phyloP scores from a whole-genome alignment of 805 yeast species.

The Metschnikowia kunwiensis region DNA sequence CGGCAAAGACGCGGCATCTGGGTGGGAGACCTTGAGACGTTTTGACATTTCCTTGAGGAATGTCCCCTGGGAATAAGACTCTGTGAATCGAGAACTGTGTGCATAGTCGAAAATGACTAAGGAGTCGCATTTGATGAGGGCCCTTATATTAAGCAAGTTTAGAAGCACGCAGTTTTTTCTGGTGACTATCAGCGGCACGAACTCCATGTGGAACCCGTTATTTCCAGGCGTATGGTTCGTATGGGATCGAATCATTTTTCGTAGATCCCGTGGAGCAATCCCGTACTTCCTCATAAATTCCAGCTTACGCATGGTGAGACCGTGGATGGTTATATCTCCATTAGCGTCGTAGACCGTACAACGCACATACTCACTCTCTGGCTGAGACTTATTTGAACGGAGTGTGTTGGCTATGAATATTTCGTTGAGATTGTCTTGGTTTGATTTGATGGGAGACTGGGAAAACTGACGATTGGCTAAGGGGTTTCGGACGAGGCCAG shows the following conservation, averaged over 20 bases:
- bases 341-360: slow-evolving; percentile 48
- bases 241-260: slow-evolving; percentile 43
- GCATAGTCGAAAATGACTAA: slow-evolving; percentile 46
- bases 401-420: slow-evolving; percentile 18
- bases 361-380: slow-evolving; percentile 37
- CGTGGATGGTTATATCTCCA: slow-evolving; percentile 44
- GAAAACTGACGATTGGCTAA: background rate
- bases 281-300: slow-evolving; percentile 45
- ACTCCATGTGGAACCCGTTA: slow-evolving; percentile 36
- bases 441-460: background rate
- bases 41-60: slow-evolving; percentile 43
- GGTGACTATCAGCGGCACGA: slow-evolving; percentile 55
- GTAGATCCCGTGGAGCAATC: slow-evolving; percentile 55
- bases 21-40: slow-evolving; percentile 31
- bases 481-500: no score
- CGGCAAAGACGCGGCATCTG: slow-evolving; percentile 46
- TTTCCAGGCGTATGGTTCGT: slow-evolving; percentile 14
- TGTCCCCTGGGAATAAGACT: slow-evolving; percentile 42
- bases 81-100: slow-evolving; percentile 29
- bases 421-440: slow-evolving; percentile 12
- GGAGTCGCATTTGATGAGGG: slow-evolving; percentile 50
- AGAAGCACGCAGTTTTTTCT: slow-evolving; percentile 46
- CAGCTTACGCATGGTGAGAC: slow-evolving; percentile 43
- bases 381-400: slow-evolving; percentile 17
- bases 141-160: slow-evolving; percentile 48